A percentile compares a stretch with the other conserved stretches of the same genome.
These are phyloP conservation scores for Schizonepeta tenuifolia DNA, from an alignment of 257 asterid genomes.

Conservation along the genomic window DNA sequence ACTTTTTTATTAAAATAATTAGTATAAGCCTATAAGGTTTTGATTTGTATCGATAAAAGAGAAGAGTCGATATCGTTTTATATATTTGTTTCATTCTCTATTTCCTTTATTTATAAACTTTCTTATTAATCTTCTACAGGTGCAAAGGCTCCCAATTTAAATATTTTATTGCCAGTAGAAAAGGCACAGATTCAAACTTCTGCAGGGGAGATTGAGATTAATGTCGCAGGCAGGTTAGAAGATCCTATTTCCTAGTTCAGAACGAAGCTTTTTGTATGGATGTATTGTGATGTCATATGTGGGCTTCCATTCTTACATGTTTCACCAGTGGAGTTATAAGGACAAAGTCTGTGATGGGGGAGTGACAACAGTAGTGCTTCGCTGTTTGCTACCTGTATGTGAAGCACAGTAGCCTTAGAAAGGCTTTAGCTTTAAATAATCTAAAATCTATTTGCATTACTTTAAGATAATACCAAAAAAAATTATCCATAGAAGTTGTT, in stretches of 20 bases:
- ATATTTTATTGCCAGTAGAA: constrained; percentile 69
- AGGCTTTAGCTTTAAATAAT: no score
- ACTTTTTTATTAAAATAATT: neutral
- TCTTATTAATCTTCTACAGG: constrained; percentile 55
- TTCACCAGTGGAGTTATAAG: constrained; percentile 8
- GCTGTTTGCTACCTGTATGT: neutral
- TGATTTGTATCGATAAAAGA: constrained; percentile 4
- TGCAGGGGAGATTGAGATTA: constrained; percentile 65
- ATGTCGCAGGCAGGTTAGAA: constrained; percentile 75
- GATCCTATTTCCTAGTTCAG: constrained; percentile 31
- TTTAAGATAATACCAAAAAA: neutral
- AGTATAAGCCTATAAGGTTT: neutral
- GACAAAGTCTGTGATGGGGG: neutral
- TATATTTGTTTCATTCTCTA: constrained; percentile 21
- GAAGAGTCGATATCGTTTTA: neutral
- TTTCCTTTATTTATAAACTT: constrained; percentile 21
- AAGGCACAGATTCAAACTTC: constrained; percentile 65
- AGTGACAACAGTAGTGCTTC: constrained; percentile 14
- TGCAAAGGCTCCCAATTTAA: constrained; percentile 78
- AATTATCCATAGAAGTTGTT: neutral
- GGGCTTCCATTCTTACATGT: constrained; percentile 1
- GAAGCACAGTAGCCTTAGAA: no score
- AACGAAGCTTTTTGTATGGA: constrained; percentile 22
- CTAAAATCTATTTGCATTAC: neutral
- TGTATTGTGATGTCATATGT: constrained; percentile 20